phyloP scores from a whole-genome alignment of 2,329 filamentous ascomycete species.

The Neonectria hederae region DNA sequence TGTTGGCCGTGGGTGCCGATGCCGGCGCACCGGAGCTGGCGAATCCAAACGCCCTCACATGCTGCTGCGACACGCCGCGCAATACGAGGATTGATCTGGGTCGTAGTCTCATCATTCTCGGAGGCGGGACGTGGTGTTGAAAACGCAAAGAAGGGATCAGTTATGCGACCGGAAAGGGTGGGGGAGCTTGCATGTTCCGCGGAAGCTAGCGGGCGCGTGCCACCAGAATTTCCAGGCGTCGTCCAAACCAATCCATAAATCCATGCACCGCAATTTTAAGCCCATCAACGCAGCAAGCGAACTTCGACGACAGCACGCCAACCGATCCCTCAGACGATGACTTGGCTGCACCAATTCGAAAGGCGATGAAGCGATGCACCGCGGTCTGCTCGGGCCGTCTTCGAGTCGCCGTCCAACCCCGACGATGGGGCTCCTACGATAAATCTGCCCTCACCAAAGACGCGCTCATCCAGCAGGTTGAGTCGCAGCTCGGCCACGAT shows the following conservation, averaged over 20 bases:
- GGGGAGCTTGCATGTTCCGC: conserved; percentile 32
- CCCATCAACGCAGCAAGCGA: not conserved
- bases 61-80: conserved; percentile 46
- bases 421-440: conserved; percentile 48
- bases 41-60: conserved; percentile 56
- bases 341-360: conserved; percentile 15
- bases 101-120: conserved; percentile 44
- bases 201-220: conserved; percentile 28
- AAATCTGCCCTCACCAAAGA: conserved; percentile 42
- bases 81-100: conserved; percentile 45
- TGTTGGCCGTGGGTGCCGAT: conserved; percentile 48
- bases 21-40: conserved; percentile 44
- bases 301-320: conserved; percentile 4
- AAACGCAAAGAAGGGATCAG: not conserved
- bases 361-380: conserved; percentile 44
- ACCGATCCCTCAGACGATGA: conserved; percentile 27
- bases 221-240: conserved; percentile 29
- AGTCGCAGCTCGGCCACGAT: conserved; percentile 45
- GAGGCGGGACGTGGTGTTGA: conserved; percentile 10
- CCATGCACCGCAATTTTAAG: conserved; percentile 22
- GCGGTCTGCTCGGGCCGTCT: conserved; percentile 29
- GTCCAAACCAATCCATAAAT: conserved; percentile 3
- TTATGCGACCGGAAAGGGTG: conserved; percentile 36
- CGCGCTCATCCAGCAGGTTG: conserved; percentile 44
- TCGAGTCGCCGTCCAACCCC: conserved; percentile 18